phyloP scores from a whole-genome alignment of 192 early-diverging fungal species.

The Radiomyces spectabilis region DNA sequence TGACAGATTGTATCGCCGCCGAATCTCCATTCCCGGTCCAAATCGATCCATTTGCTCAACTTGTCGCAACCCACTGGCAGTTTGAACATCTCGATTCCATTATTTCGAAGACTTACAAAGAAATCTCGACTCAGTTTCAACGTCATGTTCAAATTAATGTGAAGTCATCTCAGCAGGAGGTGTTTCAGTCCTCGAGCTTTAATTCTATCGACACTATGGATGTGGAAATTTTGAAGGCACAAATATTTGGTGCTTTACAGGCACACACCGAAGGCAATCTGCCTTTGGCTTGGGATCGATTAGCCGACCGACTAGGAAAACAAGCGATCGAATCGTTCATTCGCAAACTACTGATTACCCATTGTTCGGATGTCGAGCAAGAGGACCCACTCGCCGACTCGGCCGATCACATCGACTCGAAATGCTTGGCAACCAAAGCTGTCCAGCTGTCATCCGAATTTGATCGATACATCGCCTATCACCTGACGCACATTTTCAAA shows the following conservation, averaged over 20 bases:
- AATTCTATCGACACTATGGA: slow-evolving; percentile 14
- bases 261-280: slow-evolving; percentile 14
- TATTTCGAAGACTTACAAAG: slow-evolving; percentile 4
- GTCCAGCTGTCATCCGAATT: slow-evolving; percentile 1
- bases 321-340: slow-evolving; percentile 2
- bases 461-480: slow-evolving; percentile 8
- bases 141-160: slow-evolving; percentile 15
- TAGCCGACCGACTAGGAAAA: slow-evolving; percentile 8
- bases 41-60: slow-evolving; percentile 6
- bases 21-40: neutral
- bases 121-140: slow-evolving; percentile 8
- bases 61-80: slow-evolving; percentile 16
- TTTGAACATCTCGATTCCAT: slow-evolving; percentile 23
- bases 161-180: neutral
- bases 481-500: slow-evolving; percentile 8
- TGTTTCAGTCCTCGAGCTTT: neutral
- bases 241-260: slow-evolving; percentile 19
- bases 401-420: neutral
- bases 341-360: neutral
- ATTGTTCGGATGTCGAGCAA: neutral
- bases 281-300: slow-evolving; percentile 17
- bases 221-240: slow-evolving; percentile 13
- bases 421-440: slow-evolving; percentile 6
- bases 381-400: neutral
- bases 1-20: neutral